Evolutionary conservation across 768 basidiomycete genomes (phyloP).

Genomic region (Coprinellus micaceus): DNA sequence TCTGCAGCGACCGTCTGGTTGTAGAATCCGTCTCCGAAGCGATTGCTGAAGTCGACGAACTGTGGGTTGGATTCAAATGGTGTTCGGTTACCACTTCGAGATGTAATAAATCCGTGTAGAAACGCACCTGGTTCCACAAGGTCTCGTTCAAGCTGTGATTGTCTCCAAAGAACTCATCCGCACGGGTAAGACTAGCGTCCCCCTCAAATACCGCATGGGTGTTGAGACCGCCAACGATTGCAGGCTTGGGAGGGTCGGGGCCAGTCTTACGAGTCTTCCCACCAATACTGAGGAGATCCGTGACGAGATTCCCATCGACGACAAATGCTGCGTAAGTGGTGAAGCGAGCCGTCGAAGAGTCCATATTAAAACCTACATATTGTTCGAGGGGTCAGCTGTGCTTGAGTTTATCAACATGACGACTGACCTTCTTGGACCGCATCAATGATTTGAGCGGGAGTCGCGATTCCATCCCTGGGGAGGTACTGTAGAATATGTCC

Average conservation of each 20-base stretch:
- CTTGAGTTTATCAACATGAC: too few species aligned
- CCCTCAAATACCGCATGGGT: conserved; percentile 19
- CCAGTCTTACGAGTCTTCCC: conserved; percentile 17
- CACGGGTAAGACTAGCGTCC: conserved; percentile 6
- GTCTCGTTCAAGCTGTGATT: conserved; percentile 23
- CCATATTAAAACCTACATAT: conserved; percentile 22
- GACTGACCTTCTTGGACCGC: conserved; percentile 18
- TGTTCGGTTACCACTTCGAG: too few species aligned
- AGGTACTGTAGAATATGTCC: too few species aligned
- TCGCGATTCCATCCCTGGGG: conserved; percentile 13
- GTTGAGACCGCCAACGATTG: conserved; percentile 17
- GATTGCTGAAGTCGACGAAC: conserved; percentile 14
- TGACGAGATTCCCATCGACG: conserved; percentile 18
- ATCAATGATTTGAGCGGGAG: conserved; percentile 12
- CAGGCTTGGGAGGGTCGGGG: conserved; percentile 14
- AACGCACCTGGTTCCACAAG: conserved; percentile 16
- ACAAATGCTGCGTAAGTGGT: conserved; percentile 15
- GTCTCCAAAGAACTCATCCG: conserved; percentile 18
- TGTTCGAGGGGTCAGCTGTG: too few species aligned
- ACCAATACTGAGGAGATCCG: conserved; percentile 17
- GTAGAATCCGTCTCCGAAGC: conserved; percentile 19
- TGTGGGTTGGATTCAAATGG: background rate
- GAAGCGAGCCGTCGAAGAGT: conserved; percentile 8
- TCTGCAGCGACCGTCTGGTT: conserved; percentile 17
- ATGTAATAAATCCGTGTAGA: too few species aligned